Base-by-base conservation (phyloP, 306 rosid species). In the Phaseolus lunatus region DNA sequence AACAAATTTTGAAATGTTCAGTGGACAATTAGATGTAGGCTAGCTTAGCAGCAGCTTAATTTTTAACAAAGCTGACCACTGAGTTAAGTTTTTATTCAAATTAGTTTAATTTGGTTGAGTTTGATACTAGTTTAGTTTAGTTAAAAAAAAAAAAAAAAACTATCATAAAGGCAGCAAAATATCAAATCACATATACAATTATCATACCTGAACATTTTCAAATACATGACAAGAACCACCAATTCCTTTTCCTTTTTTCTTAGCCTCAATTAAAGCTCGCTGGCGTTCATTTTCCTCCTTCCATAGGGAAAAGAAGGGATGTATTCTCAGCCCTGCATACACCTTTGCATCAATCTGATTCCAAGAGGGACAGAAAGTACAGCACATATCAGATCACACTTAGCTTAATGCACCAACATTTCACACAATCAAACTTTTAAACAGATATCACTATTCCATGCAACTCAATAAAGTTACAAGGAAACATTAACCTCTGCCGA, bases 341-440 rank as follows among this genome's bases (percentile, higher is more conserved):
- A 88, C 82, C 88, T 85, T 88, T 6, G 91, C 84, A 78, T 85
- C 88, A 85, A 90, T 97, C 97, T 95, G 88, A 77, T 67, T 69
- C 61, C 77, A 63, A 65, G 33, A 8, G 9, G 9, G 1, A 14
- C 73, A 82, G 45, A 85, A 70, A 70, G 58, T 72, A 33, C 9
- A 78, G 27, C 69, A 47, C 22, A 76, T 26, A 31, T 6, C 52
- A 23, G 3, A 66, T 73, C 54, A 64, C 31, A 14, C 64, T 9
- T 9, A 39, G 1, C 13, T 9, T 11, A 15, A n/a, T 63, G 47
- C 68, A 31, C 26, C 45, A 16, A 63, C 47, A 63, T 3, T 3
- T 63, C 24, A 63, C 15, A 31, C 9, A 5, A 63, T 9, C 24
- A 31, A 33, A 33, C 16, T n/a, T 31, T n/a, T 2, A 31, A 5